Conservation (phyloP, 305 asterid species). For the Fraxinus platypoda region DNA sequence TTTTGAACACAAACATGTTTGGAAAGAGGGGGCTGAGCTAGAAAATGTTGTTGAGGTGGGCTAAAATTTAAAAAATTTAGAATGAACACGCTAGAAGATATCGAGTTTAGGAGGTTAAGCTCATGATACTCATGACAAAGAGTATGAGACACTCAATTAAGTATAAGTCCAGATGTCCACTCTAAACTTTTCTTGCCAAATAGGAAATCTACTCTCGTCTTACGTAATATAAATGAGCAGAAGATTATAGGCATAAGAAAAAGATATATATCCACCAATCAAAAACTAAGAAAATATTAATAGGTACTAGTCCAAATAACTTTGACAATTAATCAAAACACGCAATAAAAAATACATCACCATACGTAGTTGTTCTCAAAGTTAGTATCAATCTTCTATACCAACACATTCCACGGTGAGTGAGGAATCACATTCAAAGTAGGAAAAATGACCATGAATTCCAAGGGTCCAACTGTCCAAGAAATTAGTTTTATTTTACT, state of each 20-base stretch:
- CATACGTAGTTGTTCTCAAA: neutral
- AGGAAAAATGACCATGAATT: neutral
- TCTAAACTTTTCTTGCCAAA: neutral
- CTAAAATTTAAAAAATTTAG: no score
- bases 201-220: neutral
- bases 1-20: neutral
- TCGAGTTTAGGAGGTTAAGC: neutral
- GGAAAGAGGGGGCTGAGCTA: neutral
- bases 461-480: neutral
- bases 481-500: neutral
- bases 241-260: neutral
- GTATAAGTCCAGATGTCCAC: neutral
- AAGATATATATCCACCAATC: neutral
- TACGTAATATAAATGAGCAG: neutral
- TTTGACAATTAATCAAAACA: neutral
- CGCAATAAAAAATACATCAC: neutral
- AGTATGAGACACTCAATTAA: neutral
- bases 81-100: no score
- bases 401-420: neutral
- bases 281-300: no score
- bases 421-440: neutral
- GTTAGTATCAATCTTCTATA: neutral
- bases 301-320: neutral
- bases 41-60: no score
- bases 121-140: neutral